Percentiles rank a stretch among this genome's conserved stretches.
Conservation (phyloP, 202 grass and related monocot genomes). For the Panicum hallii region DNA sequence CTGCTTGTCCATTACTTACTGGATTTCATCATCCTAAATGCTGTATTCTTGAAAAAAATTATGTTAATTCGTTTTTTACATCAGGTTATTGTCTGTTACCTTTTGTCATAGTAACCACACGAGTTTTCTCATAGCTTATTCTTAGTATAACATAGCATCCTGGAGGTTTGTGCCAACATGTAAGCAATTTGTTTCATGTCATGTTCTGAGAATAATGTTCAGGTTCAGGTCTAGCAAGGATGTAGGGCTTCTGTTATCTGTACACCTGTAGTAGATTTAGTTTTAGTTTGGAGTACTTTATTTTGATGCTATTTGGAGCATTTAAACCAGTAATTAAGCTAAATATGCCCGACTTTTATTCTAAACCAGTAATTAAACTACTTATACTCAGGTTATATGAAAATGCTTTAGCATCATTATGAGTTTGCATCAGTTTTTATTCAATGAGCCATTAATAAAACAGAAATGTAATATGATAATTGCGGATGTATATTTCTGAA, state of each 20-base stretch:
- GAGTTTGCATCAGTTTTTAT: slow-evolving; percentile 23
- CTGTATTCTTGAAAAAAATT: not conserved
- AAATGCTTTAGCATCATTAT: not conserved
- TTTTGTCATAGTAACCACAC: not conserved
- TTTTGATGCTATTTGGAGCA: slow-evolving; percentile 7
- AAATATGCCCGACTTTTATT: not conserved
- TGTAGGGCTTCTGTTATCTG: not conserved
- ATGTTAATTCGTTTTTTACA: not conserved
- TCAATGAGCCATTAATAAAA: slow-evolving; percentile 13
- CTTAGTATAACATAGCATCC: slow-evolving; percentile 1
- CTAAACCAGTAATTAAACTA: slow-evolving; percentile 26
- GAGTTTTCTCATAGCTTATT: not conserved
- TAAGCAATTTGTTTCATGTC: slow-evolving; percentile 21
- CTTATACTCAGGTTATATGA: not conserved
- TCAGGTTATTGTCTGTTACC: not conserved
- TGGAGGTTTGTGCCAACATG: not conserved
- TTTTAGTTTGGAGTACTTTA: not conserved
- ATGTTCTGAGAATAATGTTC: not conserved
- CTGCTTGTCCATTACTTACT: slow-evolving; percentile 34
- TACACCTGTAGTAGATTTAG: not conserved
- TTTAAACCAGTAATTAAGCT: slow-evolving; percentile 19
- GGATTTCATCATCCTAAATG: slow-evolving; percentile 8
- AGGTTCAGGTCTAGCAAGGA: not conserved
- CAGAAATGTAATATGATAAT: not conserved
- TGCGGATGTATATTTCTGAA: not conserved